Percentiles rank a stretch among this genome's conserved stretches.
Conservation (phyloP, 2,329 filamentous ascomycete species). For the Myriosclerotinia curreyana region DNA sequence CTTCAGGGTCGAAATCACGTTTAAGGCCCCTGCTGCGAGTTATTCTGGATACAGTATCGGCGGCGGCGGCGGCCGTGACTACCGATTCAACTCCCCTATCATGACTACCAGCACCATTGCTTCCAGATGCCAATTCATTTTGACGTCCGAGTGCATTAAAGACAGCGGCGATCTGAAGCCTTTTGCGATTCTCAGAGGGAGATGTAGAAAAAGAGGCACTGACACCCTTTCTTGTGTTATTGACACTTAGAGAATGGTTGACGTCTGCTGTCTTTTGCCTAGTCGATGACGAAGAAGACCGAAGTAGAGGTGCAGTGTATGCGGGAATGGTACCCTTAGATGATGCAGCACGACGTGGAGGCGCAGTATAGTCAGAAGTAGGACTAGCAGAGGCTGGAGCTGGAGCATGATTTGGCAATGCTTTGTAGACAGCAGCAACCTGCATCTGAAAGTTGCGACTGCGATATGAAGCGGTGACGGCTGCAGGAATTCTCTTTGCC, state of each 20-base stretch:
- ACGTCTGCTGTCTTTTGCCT: background rate
- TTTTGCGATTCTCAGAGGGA: background rate
- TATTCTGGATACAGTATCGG: too few species aligned
- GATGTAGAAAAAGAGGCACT: too few species aligned
- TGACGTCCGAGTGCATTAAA: background rate
- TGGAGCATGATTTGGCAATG: background rate
- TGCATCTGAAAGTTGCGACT: slow-evolving; percentile 2
- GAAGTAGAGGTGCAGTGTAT: background rate
- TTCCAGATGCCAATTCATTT: background rate
- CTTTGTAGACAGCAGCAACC: background rate
- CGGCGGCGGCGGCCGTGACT: too few species aligned
- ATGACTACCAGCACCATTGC: too few species aligned
- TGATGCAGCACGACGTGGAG: too few species aligned
- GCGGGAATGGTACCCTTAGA: background rate
- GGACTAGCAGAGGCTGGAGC: too few species aligned
- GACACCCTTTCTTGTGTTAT: too few species aligned
- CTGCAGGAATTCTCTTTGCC: background rate
- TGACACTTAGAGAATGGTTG: background rate
- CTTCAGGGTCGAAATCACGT: too few species aligned
- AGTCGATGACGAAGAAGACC: background rate
- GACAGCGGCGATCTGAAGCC: background rate
- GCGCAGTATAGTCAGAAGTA: background rate
- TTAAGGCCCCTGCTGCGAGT: too few species aligned
- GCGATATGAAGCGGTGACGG: background rate
- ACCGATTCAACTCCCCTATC: too few species aligned